Conservation (phyloP, 2,329 filamentous ascomycete species). For the Neopestalotiopsis sp. region DNA sequence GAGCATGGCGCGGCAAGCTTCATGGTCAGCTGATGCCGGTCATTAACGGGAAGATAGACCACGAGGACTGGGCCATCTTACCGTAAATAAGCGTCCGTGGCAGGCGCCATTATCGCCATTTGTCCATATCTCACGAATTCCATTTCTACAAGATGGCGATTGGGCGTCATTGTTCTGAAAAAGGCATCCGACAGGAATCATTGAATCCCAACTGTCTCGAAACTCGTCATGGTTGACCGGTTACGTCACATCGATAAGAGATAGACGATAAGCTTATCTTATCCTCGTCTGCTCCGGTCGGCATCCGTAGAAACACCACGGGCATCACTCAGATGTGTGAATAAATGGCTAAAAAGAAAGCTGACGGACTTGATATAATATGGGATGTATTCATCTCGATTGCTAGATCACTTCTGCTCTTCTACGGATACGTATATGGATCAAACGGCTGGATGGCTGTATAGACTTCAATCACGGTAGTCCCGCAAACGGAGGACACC, state of each 20-base stretch:
- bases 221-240: not conserved
- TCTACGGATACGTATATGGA: no score
- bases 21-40: conserved; percentile 14
- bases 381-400: no score
- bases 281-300: not conserved
- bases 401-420: no score
- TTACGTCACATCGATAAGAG: not conserved
- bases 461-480: no score
- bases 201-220: not conserved
- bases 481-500: no score
- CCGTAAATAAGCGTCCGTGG: conserved; percentile 8
- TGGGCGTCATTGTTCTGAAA: not conserved
- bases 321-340: no score
- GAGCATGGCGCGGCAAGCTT: conserved; percentile 4
- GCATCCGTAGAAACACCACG: no score
- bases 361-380: no score
- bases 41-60: not conserved
- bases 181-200: not conserved
- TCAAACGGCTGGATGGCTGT: no score
- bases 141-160: not conserved
- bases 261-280: conserved; percentile 1
- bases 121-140: not conserved
- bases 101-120: not conserved
- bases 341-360: no score
- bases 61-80: not conserved